phyloP scores from a whole-genome alignment of 208 protist genomes.

The Entamoeba histolytica region DNA sequence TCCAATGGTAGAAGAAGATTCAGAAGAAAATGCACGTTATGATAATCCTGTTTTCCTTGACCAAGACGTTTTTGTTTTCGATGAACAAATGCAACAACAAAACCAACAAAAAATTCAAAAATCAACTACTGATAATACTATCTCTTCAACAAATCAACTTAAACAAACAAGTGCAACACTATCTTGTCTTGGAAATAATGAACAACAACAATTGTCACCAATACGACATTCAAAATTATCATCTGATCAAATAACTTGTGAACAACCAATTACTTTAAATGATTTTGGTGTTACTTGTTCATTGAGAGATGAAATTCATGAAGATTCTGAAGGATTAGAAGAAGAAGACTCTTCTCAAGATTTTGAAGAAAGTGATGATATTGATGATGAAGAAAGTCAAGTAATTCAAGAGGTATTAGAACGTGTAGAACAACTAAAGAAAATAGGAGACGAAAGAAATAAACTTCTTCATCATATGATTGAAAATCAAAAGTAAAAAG shows the following conservation, averaged over 20 bases:
- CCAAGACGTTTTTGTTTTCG: background rate
- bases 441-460: background rate
- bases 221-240: too few relatives aligned
- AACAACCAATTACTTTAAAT: background rate
- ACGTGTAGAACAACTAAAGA: background rate
- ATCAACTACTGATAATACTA: background rate
- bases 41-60: background rate
- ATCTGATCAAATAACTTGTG: too few relatives aligned
- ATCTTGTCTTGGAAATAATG: background rate
- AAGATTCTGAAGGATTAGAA: background rate
- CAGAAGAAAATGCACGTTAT: background rate
- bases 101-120: too few relatives aligned
- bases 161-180: background rate
- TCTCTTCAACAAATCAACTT: background rate
- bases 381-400: background rate
- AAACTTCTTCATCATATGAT: background rate
- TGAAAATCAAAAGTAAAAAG: background rate
- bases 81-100: background rate
- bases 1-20: background rate
- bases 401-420: background rate
- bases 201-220: background rate
- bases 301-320: background rate
- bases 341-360: background rate
- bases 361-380: background rate
- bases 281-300: background rate